These are phyloP conservation scores for Pichia sp. DNA, from an alignment of 1,139 yeast genomes.

Conservation along the genomic window DNA sequence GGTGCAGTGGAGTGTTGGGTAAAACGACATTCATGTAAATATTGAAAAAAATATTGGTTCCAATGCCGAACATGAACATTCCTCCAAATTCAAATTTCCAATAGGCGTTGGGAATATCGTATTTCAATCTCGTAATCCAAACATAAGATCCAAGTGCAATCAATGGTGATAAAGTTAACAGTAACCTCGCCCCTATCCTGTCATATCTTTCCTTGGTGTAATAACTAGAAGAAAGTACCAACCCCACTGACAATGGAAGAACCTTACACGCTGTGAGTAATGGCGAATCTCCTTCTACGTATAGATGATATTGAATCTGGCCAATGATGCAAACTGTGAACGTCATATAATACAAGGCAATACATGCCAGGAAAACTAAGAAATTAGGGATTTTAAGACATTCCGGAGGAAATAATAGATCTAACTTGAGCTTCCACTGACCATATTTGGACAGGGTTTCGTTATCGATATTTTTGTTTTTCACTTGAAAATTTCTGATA, in stretches of 20 bases:
- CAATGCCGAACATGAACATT: constrained; percentile 15
- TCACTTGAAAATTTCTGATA: constrained; percentile 11
- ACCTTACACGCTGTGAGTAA: constrained; percentile 24
- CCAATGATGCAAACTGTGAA: constrained; percentile 8
- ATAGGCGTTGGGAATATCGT: constrained; percentile 13
- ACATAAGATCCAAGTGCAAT: constrained; percentile 13
- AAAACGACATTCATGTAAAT: constrained; percentile 19
- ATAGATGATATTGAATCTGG: constrained; percentile 13
- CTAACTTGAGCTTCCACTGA: constrained; percentile 15
- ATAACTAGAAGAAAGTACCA: constrained; percentile 9
- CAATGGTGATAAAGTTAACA: constrained; percentile 15
- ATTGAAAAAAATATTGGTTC: constrained; percentile 15
- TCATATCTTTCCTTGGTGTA: constrained; percentile 9
- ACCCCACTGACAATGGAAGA: constrained; percentile 18
- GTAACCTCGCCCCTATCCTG: constrained; percentile 15
- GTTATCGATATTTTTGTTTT: not conserved
- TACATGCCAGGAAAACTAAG: constrained; percentile 9
- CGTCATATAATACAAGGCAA: constrained; percentile 7
- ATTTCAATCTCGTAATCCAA: constrained; percentile 22
- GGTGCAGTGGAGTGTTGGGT: constrained; percentile 24
- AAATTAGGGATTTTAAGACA: constrained; percentile 16
- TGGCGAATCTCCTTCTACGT: constrained; percentile 17
- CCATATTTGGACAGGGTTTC: not conserved
- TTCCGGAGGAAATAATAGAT: constrained; percentile 6
- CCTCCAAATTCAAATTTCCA: constrained; percentile 25